Percentiles rank a stretch among this genome's conserved stretches.
Conservation (phyloP, 345 rosid species). For the Citrus inodora region DNA sequence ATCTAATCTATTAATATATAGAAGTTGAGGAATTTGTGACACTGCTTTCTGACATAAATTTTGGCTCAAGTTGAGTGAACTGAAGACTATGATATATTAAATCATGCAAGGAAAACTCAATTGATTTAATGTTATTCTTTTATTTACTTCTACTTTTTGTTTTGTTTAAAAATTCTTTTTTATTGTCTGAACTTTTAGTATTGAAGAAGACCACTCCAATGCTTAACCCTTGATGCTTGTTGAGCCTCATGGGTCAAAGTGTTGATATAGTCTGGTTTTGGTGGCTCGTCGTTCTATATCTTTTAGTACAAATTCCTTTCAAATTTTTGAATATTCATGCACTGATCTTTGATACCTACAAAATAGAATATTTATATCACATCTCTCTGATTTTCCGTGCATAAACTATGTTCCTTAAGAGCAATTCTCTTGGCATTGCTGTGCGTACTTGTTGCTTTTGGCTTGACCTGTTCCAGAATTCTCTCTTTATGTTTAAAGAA, state of each 20-base stretch:
- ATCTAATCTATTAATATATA: neutral
- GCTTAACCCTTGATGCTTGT: neutral
- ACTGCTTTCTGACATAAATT: neutral
- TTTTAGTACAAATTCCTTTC: neutral
- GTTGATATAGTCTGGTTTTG: neutral
- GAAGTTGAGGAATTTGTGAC: neutral
- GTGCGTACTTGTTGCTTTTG: neutral
- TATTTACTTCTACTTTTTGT: neutral
- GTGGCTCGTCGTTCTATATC: neutral
- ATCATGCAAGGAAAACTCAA: neutral
- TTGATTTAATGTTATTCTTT: neutral
- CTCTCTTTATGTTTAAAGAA: too few species aligned
- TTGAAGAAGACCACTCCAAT: neutral
- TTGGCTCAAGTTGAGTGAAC: neutral
- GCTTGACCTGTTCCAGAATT: neutral
- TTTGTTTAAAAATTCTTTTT: neutral
- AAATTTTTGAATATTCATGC: too few species aligned
- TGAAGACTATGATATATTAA: neutral
- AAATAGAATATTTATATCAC: neutral
- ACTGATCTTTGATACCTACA: neutral
- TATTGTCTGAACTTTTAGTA: neutral
- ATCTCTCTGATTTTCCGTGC: neutral
- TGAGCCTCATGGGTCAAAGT: neutral
- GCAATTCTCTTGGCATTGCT: neutral
- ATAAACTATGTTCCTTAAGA: neutral